These are phyloP conservation scores for Hemisphaericaspora subhashii DNA, from an alignment of 1,139 yeast genomes.

Conservation along the genomic window DNA sequence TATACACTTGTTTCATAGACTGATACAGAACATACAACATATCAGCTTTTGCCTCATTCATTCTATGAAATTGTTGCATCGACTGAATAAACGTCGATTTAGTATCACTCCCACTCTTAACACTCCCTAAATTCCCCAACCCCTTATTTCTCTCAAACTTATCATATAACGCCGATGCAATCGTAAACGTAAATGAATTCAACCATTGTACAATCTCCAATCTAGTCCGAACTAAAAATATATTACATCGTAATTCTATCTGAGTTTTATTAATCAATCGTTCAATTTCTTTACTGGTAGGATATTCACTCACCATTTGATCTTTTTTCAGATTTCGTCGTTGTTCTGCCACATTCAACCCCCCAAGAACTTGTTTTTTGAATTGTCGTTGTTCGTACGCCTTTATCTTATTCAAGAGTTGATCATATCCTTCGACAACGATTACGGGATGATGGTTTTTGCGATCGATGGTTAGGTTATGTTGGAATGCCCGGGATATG, in stretches of 20 bases:
- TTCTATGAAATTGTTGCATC: conserved; percentile 53
- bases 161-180: conserved; percentile 55
- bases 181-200: conserved; percentile 55
- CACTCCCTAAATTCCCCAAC: conserved; percentile 53
- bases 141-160: conserved; percentile 53
- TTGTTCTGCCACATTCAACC: conserved; percentile 15
- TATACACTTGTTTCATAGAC: conserved; percentile 36
- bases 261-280: conserved; percentile 28
- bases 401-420: conserved; percentile 42
- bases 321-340: conserved; percentile 7
- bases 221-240: conserved; percentile 46
- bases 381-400: conserved; percentile 48
- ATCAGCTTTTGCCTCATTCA: conserved; percentile 50
- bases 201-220: conserved; percentile 56
- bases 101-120: conserved; percentile 53
- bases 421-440: conserved; percentile 51
- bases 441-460: conserved; percentile 32
- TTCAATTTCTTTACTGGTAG: conserved; percentile 39
- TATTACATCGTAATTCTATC: conserved; percentile 36
- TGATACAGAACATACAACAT: conserved; percentile 35
- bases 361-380: conserved; percentile 36
- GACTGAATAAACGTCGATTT: conserved; percentile 49
- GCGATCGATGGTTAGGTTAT: neutral
- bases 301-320: conserved; percentile 21
- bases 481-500: conserved; percentile 1